Evolutionary conservation across 768 basidiomycete species (phyloP).

Genomic region (Gloeopeniophorella convolvens): DNA sequence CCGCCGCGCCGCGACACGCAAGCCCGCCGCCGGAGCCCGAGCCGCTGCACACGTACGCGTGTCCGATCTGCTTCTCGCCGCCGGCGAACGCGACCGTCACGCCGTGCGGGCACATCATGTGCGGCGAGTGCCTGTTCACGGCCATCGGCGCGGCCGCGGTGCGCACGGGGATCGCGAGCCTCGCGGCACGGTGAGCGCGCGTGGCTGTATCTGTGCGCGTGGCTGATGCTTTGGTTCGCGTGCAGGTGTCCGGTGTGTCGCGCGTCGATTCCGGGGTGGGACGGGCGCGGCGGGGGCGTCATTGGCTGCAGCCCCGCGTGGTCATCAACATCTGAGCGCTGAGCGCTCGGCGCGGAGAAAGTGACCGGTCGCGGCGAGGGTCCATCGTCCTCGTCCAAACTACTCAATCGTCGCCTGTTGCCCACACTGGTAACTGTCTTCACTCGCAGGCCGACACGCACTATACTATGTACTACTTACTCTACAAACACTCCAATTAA

Average conservation of each 20-base stretch:
- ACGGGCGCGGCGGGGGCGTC: slow-evolving; percentile 21
- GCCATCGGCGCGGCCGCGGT: slow-evolving; percentile 14
- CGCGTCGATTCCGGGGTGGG: slow-evolving; percentile 18
- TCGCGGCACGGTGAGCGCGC: slow-evolving; percentile 18
- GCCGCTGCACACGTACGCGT: slow-evolving; percentile 17
- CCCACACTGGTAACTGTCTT: too few species aligned
- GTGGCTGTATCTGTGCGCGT: not conserved
- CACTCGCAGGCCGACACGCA: too few species aligned
- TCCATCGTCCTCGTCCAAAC: too few species aligned
- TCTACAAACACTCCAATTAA: too few species aligned
- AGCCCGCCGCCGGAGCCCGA: slow-evolving; percentile 6
- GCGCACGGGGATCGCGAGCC: slow-evolving; percentile 15
- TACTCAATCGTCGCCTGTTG: too few species aligned
- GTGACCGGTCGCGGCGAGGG: too few species aligned
- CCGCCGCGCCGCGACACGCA: not conserved
- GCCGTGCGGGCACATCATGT: slow-evolving; percentile 22
- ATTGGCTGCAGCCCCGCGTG: slow-evolving; percentile 19
- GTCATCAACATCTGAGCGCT: slow-evolving; percentile 16
- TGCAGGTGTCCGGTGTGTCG: slow-evolving; percentile 22
- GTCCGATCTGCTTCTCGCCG: slow-evolving; percentile 20
- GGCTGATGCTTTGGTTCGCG: not conserved
- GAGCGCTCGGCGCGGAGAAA: too few species aligned
- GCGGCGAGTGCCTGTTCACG: slow-evolving; percentile 21
- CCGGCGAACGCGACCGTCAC: slow-evolving; percentile 20
- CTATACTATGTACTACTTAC: too few species aligned